Evolutionary conservation across 371 early-diverging fungal genomes (phyloP).

Genomic region (Apophysomyces elegans): DNA sequence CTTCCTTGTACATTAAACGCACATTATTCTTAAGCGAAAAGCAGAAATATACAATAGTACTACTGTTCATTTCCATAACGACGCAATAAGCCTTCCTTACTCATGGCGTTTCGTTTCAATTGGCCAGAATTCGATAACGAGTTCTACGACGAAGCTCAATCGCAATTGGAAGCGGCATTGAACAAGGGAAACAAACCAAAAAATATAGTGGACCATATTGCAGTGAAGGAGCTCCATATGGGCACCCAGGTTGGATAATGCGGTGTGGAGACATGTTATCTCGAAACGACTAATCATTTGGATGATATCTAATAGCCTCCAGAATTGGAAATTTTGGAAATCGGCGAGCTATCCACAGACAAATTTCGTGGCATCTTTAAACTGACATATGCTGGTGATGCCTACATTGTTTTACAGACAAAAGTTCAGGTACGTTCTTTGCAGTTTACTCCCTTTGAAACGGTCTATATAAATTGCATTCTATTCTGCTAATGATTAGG

Average conservation of each 20-base stretch:
- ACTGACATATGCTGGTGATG: conserved; percentile 92
- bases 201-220: conserved; percentile 89
- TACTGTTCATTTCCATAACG: too few species aligned
- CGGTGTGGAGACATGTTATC: not conserved
- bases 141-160: conserved; percentile 85
- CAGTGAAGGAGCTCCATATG: conserved; percentile 91
- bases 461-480: not conserved
- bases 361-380: conserved; percentile 96
- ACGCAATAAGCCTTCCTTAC: not conserved
- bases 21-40: conserved; percentile 17
- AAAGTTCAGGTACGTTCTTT: conserved; percentile 84
- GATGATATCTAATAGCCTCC: conserved; percentile 74
- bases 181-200: conserved; percentile 92
- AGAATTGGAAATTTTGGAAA: conserved; percentile 96
- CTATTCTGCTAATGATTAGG: conserved; percentile 45
- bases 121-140: conserved; percentile 91
- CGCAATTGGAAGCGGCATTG: conserved; percentile 85
- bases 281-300: conserved; percentile 1
- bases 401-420: conserved; percentile 89
- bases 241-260: conserved; percentile 82
- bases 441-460: not conserved
- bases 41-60: not conserved
- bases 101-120: conserved; percentile 94
- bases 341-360: conserved; percentile 91
- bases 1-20: not conserved